Base-by-base conservation (phyloP, 2,329 filamentous ascomycete species). In the Stachybotrys chlorohalonatus region DNA sequence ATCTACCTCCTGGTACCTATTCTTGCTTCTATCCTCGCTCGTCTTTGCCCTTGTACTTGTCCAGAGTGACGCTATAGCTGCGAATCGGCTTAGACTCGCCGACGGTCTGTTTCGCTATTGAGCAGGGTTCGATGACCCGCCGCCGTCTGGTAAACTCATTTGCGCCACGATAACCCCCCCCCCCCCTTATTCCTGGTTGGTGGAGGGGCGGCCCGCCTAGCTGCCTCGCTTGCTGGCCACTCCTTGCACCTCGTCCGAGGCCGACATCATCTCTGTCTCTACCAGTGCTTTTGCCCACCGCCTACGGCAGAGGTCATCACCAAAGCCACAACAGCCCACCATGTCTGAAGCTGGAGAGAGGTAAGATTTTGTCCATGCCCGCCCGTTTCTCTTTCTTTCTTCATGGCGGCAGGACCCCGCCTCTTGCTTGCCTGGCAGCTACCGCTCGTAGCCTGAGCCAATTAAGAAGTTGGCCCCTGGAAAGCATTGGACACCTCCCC, bases 291-390 rank as follows among this genome's bases (percentile, higher is more conserved):
- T 42, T 13, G 36, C 6, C 9, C 36, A 42, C 13, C 36, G 13
- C 13, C 36, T 13, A 13, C 13, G 13, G 36, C 9, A 42, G 36
- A 24, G 24, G 24, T 24, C 24, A 24, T 24, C 24, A 24, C 36
- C 9, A 42, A 42, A 9, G 36, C 36, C 13, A 42, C 36, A 13
- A 42, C 36, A 42, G 36, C 49, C n/a, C n/a, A 52, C 36, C 5
- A 52, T 52, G 50, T 52, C 50, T 39, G 50, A 52, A 11, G 17
- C 50, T 8, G 50, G 50, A 42, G 50, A 52, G 39, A 52, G 50
- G 49, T 51, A 39, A 7, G 50, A 42, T 45, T 42, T 9, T 13
- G 13, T 13, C 13, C 36, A 9, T 13, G 8, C 36, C 36, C 9
- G 9, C 36, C 6, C 36, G 36, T 42, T 5, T 9, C 13, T 42